Conservation (phyloP, 768 basidiomycete species). For the Hericium erinaceus region DNA sequence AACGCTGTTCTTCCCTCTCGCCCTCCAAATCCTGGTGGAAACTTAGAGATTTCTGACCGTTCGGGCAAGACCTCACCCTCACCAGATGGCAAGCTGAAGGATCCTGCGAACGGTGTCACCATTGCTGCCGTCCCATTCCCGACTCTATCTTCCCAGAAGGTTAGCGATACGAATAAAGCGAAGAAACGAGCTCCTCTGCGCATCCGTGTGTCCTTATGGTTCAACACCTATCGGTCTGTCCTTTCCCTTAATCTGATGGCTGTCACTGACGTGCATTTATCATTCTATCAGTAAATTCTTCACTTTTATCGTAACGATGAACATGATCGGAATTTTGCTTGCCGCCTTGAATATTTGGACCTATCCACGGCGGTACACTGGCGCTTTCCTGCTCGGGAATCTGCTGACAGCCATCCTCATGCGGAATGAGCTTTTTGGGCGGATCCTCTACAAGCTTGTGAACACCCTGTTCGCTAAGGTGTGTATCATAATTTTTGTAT, state of each 20-base stretch:
- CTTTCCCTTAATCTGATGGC: background rate
- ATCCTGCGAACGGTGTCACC: background rate
- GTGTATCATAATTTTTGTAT: background rate
- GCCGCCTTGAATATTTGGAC: conserved; percentile 23
- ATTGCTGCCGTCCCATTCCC: background rate
- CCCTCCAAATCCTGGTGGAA: background rate
- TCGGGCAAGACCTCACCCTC: background rate
- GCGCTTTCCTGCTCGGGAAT: conserved; percentile 32
- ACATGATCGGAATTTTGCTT: conserved; percentile 23
- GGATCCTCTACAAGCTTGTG: conserved; percentile 26
- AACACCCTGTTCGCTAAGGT: conserved; percentile 32
- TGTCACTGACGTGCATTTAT: background rate
- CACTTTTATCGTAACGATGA: conserved; percentile 23
- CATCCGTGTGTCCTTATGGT: conserved; percentile 27
- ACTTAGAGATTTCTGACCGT: background rate
- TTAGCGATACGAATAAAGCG: conserved; percentile 4
- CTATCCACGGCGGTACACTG: conserved; percentile 28
- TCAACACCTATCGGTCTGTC: conserved; percentile 27
- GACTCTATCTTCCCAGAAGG: background rate
- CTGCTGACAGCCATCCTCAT: conserved; percentile 31
- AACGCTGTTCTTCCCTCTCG: background rate
- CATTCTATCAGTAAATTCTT: conserved; percentile 25
- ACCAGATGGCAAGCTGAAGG: background rate
- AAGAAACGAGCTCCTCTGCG: conserved; percentile 18
- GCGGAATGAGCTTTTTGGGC: conserved; percentile 34